phyloP scores from a whole-genome alignment of 208 protist genomes.

The Acanthamoeba royreba region DNA sequence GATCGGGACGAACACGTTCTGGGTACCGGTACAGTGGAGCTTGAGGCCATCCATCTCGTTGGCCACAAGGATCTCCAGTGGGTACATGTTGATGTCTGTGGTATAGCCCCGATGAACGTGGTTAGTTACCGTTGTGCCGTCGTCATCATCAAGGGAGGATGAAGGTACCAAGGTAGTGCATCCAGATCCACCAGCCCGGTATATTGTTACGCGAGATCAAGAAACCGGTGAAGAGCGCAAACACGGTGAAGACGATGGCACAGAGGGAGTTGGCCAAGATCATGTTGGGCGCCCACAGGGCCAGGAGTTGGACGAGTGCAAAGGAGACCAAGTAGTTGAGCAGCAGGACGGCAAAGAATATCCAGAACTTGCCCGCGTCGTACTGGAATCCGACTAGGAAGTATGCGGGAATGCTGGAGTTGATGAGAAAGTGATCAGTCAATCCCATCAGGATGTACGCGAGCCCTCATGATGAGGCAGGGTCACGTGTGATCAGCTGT shows the following conservation, averaged over 20 bases:
- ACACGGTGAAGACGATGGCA: constrained; percentile 32
- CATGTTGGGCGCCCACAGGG: neutral
- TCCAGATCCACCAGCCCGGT: too few species aligned
- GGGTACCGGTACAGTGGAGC: neutral
- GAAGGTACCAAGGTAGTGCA: too few species aligned
- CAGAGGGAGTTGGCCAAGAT: constrained; percentile 34
- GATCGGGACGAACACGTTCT: neutral
- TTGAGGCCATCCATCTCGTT: neutral
- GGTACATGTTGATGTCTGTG: neutral
- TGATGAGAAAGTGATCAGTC: too few species aligned
- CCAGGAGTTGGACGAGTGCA: constrained; percentile 1
- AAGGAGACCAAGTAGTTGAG: constrained; percentile 43
- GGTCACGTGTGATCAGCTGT: too few species aligned
- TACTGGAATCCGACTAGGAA: neutral
- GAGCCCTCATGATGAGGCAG: too few species aligned
- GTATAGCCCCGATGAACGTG: neutral
- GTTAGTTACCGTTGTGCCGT: too few species aligned
- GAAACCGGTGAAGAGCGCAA: constrained; percentile 55
- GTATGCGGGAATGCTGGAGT: neutral
- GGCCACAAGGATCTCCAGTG: neutral
- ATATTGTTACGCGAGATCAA: constrained; percentile 41
- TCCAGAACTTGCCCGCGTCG: neutral
- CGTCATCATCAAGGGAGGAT: too few species aligned
- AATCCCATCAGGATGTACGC: too few species aligned
- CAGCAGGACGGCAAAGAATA: constrained; percentile 40